phyloP scores from a whole-genome alignment of 371 early-diverging fungal species.

The Mortierella sp. region DNA sequence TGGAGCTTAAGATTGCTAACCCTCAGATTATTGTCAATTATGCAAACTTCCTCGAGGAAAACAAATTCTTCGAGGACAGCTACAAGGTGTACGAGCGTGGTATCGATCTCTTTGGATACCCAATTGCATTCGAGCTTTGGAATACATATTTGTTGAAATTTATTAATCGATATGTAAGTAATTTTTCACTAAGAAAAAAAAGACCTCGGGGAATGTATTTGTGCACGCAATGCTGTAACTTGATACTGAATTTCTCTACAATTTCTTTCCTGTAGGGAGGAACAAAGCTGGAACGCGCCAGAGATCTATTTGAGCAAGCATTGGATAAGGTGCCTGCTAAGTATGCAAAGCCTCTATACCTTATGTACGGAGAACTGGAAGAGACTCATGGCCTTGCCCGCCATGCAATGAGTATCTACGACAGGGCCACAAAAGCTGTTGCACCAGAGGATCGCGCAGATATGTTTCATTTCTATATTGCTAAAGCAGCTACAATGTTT shows the following conservation, averaged over 20 bases:
- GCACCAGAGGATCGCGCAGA: constrained; percentile 80
- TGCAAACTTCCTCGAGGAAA: constrained; percentile 90
- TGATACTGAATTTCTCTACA: too few species aligned
- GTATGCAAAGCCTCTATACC: constrained; percentile 86
- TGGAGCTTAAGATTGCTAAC: constrained; percentile 95
- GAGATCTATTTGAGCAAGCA: constrained; percentile 97
- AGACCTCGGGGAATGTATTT: too few species aligned
- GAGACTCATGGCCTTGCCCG: constrained; percentile 94
- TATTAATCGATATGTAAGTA: constrained; percentile 81
- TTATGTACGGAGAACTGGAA: constrained; percentile 96
- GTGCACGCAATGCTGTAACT: too few species aligned
- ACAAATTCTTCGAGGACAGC: constrained; percentile 93
- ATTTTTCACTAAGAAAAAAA: neutral
- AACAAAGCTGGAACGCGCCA: constrained; percentile 88
- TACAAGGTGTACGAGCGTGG: constrained; percentile 97
- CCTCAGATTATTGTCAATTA: constrained; percentile 96
- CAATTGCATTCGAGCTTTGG: constrained; percentile 98
- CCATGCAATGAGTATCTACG: constrained; percentile 94
- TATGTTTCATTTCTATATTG: constrained; percentile 92
- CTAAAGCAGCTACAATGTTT: constrained; percentile 88
- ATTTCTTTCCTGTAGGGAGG: constrained; percentile 72
- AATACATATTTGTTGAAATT: constrained; percentile 94
- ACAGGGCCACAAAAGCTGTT: constrained; percentile 88
- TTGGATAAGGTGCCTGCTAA: constrained; percentile 89
- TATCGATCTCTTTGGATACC: constrained; percentile 95